Conservation (phyloP, 169 alveolate genomes). For the Condylostoma magnum region DNA sequence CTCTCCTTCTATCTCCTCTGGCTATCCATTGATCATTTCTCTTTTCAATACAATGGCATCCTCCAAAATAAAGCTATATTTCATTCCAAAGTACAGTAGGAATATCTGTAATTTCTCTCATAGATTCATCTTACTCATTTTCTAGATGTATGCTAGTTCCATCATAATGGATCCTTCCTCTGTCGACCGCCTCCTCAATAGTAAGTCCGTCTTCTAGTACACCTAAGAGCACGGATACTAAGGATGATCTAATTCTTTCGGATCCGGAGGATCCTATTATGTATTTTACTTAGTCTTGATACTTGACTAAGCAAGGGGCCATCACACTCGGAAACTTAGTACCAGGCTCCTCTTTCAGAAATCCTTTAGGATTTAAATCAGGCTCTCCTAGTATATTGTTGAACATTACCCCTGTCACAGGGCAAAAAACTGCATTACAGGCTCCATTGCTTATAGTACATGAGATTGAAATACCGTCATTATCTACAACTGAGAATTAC, state of each 20-base stretch:
- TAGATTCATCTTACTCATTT: neutral
- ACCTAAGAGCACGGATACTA: neutral
- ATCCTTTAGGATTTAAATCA: neutral
- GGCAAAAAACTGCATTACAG: neutral
- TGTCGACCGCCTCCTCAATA: neutral
- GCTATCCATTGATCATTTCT: neutral
- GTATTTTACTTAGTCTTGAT: neutral
- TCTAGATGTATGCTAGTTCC: neutral
- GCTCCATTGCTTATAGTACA: neutral
- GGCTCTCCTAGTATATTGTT: neutral
- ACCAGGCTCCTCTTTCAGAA: neutral
- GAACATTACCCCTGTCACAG: neutral
- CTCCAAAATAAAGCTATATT: neutral
- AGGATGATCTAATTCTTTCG: neutral
- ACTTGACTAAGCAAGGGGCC: neutral
- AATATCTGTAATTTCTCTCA: neutral
- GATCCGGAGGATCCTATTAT: neutral
- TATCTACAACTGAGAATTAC: neutral
- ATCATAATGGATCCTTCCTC: neutral
- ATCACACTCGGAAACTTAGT: neutral
- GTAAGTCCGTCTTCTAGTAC: neutral
- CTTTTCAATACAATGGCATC: neutral
- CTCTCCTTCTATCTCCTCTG: neutral
- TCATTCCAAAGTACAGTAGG: neutral
- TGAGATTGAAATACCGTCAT: neutral